phyloP scores from a whole-genome alignment of 768 basidiomycete genomes.

The Trametes elegans region DNA sequence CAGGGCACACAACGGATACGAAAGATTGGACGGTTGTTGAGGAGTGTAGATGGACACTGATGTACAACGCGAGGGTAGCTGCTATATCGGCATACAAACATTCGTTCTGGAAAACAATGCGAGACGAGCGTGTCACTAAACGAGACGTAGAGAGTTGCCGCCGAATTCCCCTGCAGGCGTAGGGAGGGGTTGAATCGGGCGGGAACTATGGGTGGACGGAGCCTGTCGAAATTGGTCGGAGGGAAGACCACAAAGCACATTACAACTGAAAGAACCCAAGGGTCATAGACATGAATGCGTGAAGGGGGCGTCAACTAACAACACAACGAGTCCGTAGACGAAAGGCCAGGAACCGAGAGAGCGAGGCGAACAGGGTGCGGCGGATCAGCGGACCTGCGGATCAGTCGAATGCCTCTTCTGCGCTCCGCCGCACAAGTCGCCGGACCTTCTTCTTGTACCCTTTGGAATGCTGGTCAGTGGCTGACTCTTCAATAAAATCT shows the following conservation, averaged over 20 bases:
- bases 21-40: too few species aligned
- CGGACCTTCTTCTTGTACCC: conserved; percentile 97
- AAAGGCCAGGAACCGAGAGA: not conserved
- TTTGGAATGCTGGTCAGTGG: conserved; percentile 26
- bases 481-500: not conserved
- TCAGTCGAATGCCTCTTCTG: conserved; percentile 84
- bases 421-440: conserved; percentile 78
- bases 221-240: not conserved
- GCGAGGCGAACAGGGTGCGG: not conserved
- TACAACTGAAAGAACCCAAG: conserved; percentile 13
- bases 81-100: conserved; percentile 21
- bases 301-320: conserved; percentile 4
- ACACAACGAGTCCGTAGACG: conserved; percentile 10
- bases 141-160: not conserved
- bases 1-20: too few species aligned
- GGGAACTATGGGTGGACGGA: not conserved
- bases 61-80: conserved; percentile 1
- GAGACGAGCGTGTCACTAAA: conserved; percentile 9
- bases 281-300: conserved; percentile 3
- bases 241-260: conserved; percentile 7
- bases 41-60: too few species aligned
- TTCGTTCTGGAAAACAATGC: conserved; percentile 17
- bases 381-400: not conserved
- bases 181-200: not conserved
- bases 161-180: not conserved